Evolutionary conservation across 2,329 filamentous ascomycete species (phyloP).

Genomic region (Metarhizium humberi): DNA sequence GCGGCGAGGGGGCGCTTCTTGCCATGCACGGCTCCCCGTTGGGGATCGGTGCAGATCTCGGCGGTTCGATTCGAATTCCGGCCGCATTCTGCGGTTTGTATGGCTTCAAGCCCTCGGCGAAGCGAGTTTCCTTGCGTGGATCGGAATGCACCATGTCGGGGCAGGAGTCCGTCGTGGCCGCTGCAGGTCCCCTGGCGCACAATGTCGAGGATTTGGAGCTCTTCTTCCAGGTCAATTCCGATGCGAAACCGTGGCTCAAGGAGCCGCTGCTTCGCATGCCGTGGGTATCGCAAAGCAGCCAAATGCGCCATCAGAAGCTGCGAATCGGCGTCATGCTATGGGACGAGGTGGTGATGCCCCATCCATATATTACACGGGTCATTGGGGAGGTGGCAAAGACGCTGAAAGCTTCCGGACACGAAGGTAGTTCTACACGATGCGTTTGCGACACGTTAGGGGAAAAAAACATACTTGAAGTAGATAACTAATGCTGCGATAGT

Average conservation of each 20-base stretch:
- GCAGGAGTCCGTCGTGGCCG: slow-evolving; percentile 24
- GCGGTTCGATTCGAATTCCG: slow-evolving; percentile 29
- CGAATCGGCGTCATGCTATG: slow-evolving; percentile 29
- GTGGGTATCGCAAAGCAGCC: slow-evolving; percentile 4
- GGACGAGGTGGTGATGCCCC: slow-evolving; percentile 50
- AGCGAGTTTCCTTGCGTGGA: slow-evolving; percentile 19
- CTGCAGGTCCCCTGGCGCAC: slow-evolving; percentile 23
- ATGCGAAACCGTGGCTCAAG: slow-evolving; percentile 22
- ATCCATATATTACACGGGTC: slow-evolving; percentile 49
- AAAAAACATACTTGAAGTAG: neutral
- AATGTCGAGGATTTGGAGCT: slow-evolving; percentile 25
- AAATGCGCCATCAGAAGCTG: slow-evolving; percentile 6
- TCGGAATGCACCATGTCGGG: slow-evolving; percentile 19
- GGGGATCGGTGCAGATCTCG: slow-evolving; percentile 33
- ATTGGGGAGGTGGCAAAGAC: slow-evolving; percentile 42
- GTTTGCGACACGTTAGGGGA: neutral
- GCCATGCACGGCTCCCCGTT: slow-evolving; percentile 31
- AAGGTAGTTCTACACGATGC: slow-evolving; percentile 28
- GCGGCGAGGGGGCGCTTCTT: slow-evolving; percentile 40
- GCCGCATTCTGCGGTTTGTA: slow-evolving; percentile 26
- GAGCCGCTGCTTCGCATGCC: slow-evolving; percentile 23
- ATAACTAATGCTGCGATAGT: slow-evolving; percentile 29
- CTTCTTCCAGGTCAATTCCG: slow-evolving; percentile 23
- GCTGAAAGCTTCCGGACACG: slow-evolving; percentile 36
- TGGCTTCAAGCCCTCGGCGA: slow-evolving; percentile 24